These are phyloP conservation scores for Colletotrichum zoysiae DNA, from an alignment of 2,329 filamentous ascomycete genomes.

Conservation along the genomic window DNA sequence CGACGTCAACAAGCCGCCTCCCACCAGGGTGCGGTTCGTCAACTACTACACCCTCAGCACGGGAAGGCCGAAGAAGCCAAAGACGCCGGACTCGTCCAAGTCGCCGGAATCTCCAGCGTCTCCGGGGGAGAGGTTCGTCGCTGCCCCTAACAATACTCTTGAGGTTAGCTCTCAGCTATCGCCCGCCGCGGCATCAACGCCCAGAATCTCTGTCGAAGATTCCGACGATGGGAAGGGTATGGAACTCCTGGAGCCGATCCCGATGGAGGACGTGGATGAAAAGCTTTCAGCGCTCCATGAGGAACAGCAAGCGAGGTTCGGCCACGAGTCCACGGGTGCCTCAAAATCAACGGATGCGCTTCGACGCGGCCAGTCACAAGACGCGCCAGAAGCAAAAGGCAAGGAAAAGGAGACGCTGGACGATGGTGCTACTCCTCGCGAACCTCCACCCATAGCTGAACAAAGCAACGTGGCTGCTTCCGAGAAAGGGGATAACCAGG, in stretches of 20 bases:
- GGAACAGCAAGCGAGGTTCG: slow-evolving; percentile 14
- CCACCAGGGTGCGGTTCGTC: slow-evolving; percentile 78
- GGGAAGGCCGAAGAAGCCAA: slow-evolving; percentile 71
- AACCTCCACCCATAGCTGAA: not conserved
- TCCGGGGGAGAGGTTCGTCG: not conserved
- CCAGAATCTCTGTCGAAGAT: slow-evolving; percentile 60
- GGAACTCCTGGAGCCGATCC: slow-evolving; percentile 20
- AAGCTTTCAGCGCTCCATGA: slow-evolving; percentile 30
- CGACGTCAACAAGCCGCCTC: slow-evolving; percentile 48
- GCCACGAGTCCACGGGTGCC: not conserved
- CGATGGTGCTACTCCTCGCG: not conserved
- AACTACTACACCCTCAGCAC: slow-evolving; percentile 94
- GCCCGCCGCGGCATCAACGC: slow-evolving; percentile 47
- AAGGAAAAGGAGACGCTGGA: slow-evolving; percentile 15
- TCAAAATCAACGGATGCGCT: not conserved
- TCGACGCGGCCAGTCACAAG: not conserved
- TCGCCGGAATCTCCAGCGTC: slow-evolving; percentile 19
- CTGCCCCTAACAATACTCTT: not conserved
- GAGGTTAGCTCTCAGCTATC: slow-evolving; percentile 28
- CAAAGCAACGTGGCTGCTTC: no score
- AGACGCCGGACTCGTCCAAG: slow-evolving; percentile 45
- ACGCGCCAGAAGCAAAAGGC: slow-evolving; percentile 19
- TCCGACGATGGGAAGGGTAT: slow-evolving; percentile 51
- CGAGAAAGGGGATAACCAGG: not conserved
- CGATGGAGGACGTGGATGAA: slow-evolving; percentile 19